Conservation (phyloP, 1,284 basidiomycete genomes). For the Flammula alnicola region DNA sequence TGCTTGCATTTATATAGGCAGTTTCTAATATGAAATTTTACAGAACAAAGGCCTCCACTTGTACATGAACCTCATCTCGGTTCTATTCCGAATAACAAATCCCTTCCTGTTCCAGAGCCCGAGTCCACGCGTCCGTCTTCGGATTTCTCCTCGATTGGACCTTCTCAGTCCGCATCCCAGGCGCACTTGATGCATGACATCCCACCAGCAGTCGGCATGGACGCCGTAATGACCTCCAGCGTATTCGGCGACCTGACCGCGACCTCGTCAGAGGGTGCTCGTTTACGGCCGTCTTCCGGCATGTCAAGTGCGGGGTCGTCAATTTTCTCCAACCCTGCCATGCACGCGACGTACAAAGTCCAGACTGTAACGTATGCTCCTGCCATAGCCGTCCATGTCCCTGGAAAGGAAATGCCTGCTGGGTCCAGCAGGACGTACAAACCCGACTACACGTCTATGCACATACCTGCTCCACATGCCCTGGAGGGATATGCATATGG, state of each 20-base stretch:
- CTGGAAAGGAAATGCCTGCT: not conserved
- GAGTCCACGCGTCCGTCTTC: conserved; percentile 35
- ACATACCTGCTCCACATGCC: conserved; percentile 23
- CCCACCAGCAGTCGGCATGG: conserved; percentile 17
- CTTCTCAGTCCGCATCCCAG: conserved; percentile 73
- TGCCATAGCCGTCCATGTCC: conserved; percentile 23
- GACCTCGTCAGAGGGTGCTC: not conserved
- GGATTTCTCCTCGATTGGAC: conserved; percentile 56
- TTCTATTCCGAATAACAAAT: not conserved
- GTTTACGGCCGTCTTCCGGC: conserved; percentile 15
- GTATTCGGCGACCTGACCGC: conserved; percentile 8
- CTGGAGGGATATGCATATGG: conserved; percentile 20
- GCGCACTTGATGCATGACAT: conserved; percentile 9
- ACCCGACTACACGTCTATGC: conserved; percentile 11
- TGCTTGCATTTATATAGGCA: not conserved
- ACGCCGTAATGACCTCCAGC: conserved; percentile 16
- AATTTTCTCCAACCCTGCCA: conserved; percentile 17
- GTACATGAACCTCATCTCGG: conserved; percentile 19
- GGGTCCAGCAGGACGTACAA: not conserved
- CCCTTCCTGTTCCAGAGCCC: conserved; percentile 25
- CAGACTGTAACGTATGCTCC: conserved; percentile 28
- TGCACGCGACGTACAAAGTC: conserved; percentile 21
- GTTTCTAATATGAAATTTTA: conserved; percentile 12
- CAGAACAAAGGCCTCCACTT: conserved; percentile 18
- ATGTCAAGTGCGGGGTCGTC: conserved; percentile 18